phyloP scores from a whole-genome alignment of 1,284 basidiomycete genomes.

The Xerocomus amazonicus region DNA sequence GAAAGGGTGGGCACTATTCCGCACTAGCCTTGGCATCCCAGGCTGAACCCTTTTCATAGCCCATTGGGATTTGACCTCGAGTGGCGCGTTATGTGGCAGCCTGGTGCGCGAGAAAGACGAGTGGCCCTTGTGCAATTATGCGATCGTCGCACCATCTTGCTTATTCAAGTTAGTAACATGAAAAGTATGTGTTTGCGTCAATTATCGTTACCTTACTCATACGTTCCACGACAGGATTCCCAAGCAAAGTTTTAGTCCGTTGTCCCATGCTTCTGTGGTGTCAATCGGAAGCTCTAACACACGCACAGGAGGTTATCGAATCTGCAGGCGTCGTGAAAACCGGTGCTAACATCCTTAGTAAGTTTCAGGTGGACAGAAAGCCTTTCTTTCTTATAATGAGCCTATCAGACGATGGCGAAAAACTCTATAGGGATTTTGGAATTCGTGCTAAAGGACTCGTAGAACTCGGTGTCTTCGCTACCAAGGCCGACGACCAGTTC shows the following conservation, averaged over 20 bases:
- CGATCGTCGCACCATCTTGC: slow-evolving; percentile 44
- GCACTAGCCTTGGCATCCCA: neutral
- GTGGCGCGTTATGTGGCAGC: slow-evolving; percentile 46
- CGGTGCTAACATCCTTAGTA: slow-evolving; percentile 61
- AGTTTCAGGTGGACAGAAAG: slow-evolving; percentile 16
- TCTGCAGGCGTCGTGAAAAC: slow-evolving; percentile 45
- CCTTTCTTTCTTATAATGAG: neutral
- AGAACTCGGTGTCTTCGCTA: slow-evolving; percentile 53
- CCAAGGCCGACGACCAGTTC: slow-evolving; percentile 44
- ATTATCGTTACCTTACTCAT: neutral
- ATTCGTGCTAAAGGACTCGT: slow-evolving; percentile 49
- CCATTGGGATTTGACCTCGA: slow-evolving; percentile 62
- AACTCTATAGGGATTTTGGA: slow-evolving; percentile 59
- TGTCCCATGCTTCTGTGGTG: neutral
- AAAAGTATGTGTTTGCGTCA: slow-evolving; percentile 34
- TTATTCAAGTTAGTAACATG: slow-evolving; percentile 59
- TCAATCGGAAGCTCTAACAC: neutral
- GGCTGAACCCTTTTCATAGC: slow-evolving; percentile 27
- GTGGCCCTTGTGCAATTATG: slow-evolving; percentile 55
- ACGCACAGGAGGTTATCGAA: slow-evolving; percentile 46
- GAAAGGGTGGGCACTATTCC: slow-evolving; percentile 33
- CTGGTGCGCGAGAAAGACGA: slow-evolving; percentile 32
- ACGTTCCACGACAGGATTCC: slow-evolving; percentile 35
- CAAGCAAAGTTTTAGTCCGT: slow-evolving; percentile 39
- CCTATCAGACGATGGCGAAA: slow-evolving; percentile 54